A percentile compares a stretch with the other conserved stretches of the same genome.
These are phyloP conservation scores for Vigna hirtella DNA, from an alignment of 306 rosid species.

Conservation along the genomic window DNA sequence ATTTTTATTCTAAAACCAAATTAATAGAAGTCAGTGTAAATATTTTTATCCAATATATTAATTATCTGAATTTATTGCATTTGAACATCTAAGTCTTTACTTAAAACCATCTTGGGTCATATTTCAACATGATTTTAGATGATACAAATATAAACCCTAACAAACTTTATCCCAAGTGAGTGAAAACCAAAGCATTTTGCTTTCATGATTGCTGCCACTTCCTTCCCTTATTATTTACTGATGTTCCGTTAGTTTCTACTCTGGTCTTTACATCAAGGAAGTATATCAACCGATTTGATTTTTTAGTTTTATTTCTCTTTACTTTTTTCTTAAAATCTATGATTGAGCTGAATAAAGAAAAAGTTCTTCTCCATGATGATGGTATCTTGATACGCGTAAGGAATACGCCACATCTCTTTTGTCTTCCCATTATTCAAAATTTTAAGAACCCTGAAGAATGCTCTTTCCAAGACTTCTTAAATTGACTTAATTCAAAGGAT, in stretches of 20 bases:
- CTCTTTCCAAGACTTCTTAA: no score
- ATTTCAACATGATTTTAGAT: not conserved
- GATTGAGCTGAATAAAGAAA: conserved; percentile 28
- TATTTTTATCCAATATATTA: not conserved
- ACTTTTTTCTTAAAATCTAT: not conserved
- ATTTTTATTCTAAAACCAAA: not conserved
- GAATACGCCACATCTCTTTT: not conserved
- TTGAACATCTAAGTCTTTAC: no score
- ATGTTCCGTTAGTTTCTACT: no score
- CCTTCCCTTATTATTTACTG: not conserved
- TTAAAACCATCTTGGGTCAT: not conserved
- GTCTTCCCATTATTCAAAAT: conserved; percentile 36
- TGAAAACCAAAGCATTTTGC: not conserved
- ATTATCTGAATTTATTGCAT: not conserved
- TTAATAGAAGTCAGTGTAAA: no score
- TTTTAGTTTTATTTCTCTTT: not conserved
- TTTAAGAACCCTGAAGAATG: not conserved
- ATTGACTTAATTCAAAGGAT: no score
- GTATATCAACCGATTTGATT: not conserved
- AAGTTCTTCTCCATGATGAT: not conserved
- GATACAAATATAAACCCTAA: no score
- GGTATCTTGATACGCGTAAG: not conserved
- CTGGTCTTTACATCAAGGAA: no score
- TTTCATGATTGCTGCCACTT: not conserved
- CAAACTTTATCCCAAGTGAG: no score